phyloP scores from a whole-genome alignment of 2,329 filamentous ascomycete genomes.

The Cytospora mali region DNA sequence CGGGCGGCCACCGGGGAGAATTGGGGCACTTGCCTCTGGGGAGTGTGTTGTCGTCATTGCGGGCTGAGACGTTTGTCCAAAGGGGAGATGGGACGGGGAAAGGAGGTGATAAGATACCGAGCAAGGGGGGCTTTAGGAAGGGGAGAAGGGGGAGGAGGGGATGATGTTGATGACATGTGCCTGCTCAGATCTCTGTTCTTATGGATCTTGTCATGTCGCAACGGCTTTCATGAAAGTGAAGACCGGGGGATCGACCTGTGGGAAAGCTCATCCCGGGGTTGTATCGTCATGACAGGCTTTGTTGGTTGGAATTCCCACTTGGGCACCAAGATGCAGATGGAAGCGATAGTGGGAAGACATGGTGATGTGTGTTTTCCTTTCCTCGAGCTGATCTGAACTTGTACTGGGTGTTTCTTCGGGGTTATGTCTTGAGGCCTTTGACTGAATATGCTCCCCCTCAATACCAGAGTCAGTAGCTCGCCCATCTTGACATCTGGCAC shows the following conservation, averaged over 20 bases:
- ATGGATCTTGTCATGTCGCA: constrained; percentile 28
- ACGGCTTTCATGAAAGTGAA: constrained; percentile 16
- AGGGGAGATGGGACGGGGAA: constrained; percentile 7
- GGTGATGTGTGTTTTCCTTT: not conserved
- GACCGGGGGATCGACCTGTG: constrained; percentile 24
- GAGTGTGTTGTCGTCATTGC: constrained; percentile 33
- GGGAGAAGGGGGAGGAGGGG: not conserved
- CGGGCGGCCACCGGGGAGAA: constrained; percentile 27
- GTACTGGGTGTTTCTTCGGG: not conserved
- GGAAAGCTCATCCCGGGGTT: constrained; percentile 31
- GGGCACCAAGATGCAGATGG: not conserved
- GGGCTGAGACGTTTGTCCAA: constrained; percentile 22
- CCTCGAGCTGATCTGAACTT: not conserved
- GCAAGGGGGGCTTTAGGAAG: constrained; percentile 1
- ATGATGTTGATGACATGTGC: constrained; percentile 16
- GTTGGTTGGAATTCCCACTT: not conserved
- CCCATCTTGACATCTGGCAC: not conserved
- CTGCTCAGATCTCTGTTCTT: constrained; percentile 43
- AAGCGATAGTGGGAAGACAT: not conserved
- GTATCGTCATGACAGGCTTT: constrained; percentile 33
- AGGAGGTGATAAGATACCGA: not conserved
- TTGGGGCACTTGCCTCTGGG: constrained; percentile 18
- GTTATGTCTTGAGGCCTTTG: not conserved
- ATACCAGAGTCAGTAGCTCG: not conserved
- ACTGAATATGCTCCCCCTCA: not conserved